Evolutionary conservation across 2,329 filamentous ascomycete genomes (phyloP).

Genomic region (Exserohilum rostratum): DNA sequence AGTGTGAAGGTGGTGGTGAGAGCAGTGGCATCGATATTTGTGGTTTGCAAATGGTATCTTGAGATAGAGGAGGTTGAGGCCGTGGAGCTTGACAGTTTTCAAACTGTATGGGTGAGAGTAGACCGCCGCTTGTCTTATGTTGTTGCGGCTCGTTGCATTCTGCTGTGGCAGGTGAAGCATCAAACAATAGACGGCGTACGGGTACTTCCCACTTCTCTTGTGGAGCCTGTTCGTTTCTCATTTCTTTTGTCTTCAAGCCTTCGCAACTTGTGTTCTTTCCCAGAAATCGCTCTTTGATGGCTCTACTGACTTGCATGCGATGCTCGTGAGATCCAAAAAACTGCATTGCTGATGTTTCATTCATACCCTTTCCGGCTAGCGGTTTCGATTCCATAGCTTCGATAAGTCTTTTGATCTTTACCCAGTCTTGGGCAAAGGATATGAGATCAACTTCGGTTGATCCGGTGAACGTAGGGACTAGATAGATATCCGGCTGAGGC

Average conservation of each 20-base stretch:
- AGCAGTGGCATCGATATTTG: neutral
- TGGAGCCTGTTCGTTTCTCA: neutral
- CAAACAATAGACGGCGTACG: neutral
- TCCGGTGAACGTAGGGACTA: no score
- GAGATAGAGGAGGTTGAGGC: neutral
- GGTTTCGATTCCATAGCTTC: neutral
- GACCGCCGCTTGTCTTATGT: no score
- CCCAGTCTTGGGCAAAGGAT: neutral
- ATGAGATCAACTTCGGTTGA: neutral
- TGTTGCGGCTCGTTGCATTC: neutral
- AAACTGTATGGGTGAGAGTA: neutral
- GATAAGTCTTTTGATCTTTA: neutral
- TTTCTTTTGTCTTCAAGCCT: neutral
- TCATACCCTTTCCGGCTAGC: neutral
- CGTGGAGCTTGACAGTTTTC: neutral
- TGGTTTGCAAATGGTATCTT: neutral
- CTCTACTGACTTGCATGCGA: neutral
- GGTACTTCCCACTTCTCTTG: neutral
- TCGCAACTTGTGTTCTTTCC: neutral
- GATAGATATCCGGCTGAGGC: neutral
- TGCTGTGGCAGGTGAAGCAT: neutral
- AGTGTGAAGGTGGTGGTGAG: neutral
- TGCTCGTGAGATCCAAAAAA: neutral
- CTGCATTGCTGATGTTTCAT: neutral
- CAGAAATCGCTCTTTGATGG: neutral